These are phyloP conservation scores for Hylodesmum podocarpum DNA, from an alignment of 306 rosid species.

Conservation along the genomic window DNA sequence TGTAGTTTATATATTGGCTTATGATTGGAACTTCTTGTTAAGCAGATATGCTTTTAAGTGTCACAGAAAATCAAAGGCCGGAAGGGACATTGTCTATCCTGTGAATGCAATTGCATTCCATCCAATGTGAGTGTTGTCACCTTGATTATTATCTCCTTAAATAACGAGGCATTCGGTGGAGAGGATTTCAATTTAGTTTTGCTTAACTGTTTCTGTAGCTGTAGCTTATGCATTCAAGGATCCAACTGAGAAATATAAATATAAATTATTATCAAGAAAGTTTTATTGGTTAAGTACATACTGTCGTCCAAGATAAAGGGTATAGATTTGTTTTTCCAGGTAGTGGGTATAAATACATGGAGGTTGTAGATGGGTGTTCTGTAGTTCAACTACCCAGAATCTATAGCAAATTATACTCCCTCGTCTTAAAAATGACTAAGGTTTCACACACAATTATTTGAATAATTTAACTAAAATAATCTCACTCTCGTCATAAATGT, in stretches of 20 bases:
- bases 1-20: constrained; percentile 18
- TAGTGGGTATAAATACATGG: not conserved
- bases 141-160: not conserved
- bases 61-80: constrained; percentile 95
- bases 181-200: not conserved
- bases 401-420: not conserved
- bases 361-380: not conserved
- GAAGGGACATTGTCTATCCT: constrained; percentile 98
- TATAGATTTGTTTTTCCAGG: not conserved
- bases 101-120: constrained; percentile 96
- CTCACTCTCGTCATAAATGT: no score
- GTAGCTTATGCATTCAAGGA: not conserved
- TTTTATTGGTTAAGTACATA: not conserved
- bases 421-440: no score
- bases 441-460: no score
- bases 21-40: constrained; percentile 19
- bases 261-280: not conserved
- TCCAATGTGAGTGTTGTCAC: constrained; percentile 69
- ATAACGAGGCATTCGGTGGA: not conserved
- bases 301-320: not conserved
- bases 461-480: no score
- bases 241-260: not conserved
- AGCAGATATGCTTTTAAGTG: constrained; percentile 97
- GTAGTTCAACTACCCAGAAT: not conserved
- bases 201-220: not conserved